These are phyloP conservation scores for Fusarium sp. DNA, from an alignment of 2,329 filamentous ascomycete genomes.

Conservation along the genomic window DNA sequence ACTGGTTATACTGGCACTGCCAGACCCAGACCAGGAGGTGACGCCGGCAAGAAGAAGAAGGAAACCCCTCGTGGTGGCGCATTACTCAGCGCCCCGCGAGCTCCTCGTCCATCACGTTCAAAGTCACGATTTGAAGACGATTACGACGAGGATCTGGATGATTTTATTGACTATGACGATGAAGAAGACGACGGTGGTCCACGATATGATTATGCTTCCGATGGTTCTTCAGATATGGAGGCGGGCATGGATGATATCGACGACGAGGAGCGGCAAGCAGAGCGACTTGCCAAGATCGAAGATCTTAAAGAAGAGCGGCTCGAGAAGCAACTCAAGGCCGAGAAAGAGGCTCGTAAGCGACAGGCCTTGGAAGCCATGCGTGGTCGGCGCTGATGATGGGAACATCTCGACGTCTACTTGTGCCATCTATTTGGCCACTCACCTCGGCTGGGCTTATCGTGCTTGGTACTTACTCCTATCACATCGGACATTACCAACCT, in stretches of 20 bases:
- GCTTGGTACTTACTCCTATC: background rate
- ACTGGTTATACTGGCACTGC: conserved; percentile 74
- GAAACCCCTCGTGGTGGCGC: conserved; percentile 52
- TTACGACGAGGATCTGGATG: conserved; percentile 70
- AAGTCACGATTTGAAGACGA: conserved; percentile 63
- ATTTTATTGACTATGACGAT: conserved; percentile 70
- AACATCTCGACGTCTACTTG: background rate
- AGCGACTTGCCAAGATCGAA: conserved; percentile 70
- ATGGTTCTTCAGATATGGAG: conserved; percentile 80
- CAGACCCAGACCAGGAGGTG: conserved; percentile 60
- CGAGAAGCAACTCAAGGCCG: conserved; percentile 68
- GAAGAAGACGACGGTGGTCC: conserved; percentile 58
- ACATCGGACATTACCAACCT: background rate
- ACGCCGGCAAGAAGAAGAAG: conserved; percentile 47
- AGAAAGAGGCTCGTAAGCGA: conserved; percentile 67
- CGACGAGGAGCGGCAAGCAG: conserved; percentile 72
- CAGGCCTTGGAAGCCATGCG: conserved; percentile 51
- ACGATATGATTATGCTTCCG: conserved; percentile 67
- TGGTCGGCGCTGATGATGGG: conserved; percentile 42
- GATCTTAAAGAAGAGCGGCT: conserved; percentile 72
- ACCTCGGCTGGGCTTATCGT: background rate
- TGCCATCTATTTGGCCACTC: background rate
- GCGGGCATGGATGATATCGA: conserved; percentile 79
- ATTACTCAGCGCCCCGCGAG: conserved; percentile 48
- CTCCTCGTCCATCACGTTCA: conserved; percentile 42